phyloP scores from a whole-genome alignment of 306 rosid species.

The barrel medic (Medicago truncatula) region DNA sequence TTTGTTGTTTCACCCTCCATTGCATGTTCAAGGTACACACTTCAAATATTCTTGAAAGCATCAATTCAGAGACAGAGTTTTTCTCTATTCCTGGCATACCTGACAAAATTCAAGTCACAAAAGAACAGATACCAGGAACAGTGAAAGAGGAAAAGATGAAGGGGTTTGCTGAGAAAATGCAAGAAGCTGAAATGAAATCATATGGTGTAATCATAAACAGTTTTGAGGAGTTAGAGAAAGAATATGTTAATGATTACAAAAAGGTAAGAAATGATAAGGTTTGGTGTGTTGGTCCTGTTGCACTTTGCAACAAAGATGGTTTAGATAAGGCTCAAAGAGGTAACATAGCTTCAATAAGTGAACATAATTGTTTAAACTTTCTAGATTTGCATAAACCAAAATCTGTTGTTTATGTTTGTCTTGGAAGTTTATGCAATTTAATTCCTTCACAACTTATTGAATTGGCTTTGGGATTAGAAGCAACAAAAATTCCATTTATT shows the following conservation, averaged over 20 bases:
- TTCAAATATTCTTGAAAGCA: constrained; percentile 42
- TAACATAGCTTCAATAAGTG: constrained; percentile 47
- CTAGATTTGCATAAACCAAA: constrained; percentile 47
- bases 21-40: not conserved
- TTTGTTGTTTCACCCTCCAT: constrained; percentile 45
- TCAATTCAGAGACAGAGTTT: constrained; percentile 39
- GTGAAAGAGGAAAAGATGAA: not conserved
- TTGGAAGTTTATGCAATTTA: constrained; percentile 67
- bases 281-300: constrained; percentile 70
- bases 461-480: constrained; percentile 68
- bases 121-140: not conserved
- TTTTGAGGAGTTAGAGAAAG: constrained; percentile 58
- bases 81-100: constrained; percentile 48
- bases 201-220: constrained; percentile 54
- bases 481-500: constrained; percentile 59
- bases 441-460: constrained; percentile 51
- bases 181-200: constrained; percentile 39
- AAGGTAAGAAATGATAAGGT: constrained; percentile 44
- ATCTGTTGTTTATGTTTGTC: constrained; percentile 62
- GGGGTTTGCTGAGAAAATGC: not conserved
- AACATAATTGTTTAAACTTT: constrained; percentile 55
- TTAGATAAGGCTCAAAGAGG: constrained; percentile 68
- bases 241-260: constrained; percentile 43
- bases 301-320: constrained; percentile 47
- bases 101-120: constrained; percentile 46